A percentile compares a stretch with the other conserved stretches of the same genome.
Evolutionary conservation across 768 basidiomycete species (phyloP).

Genomic region (Suillus cothurnatus): DNA sequence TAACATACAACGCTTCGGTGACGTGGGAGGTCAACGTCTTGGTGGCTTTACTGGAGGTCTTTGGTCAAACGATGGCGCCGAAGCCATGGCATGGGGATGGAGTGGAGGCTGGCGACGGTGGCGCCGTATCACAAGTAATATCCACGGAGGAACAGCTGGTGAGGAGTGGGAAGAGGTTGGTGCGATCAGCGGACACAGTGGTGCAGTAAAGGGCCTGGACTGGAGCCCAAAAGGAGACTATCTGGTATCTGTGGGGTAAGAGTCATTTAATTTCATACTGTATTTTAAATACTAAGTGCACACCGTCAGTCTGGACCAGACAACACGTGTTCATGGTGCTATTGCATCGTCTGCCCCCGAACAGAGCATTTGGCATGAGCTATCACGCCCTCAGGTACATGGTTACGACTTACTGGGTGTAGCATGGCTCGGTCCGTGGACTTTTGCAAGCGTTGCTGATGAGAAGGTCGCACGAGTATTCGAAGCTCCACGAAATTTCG

Average conservation of each 20-base stretch:
- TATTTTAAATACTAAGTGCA: constrained; percentile 7
- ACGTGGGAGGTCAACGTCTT: constrained; percentile 86
- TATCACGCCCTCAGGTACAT: constrained; percentile 93
- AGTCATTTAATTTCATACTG: constrained; percentile 4
- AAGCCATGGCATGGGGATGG: constrained; percentile 90
- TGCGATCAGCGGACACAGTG: constrained; percentile 87
- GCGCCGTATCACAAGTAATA: constrained; percentile 41
- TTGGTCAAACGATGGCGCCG: constrained; percentile 66
- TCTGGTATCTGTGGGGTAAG: constrained; percentile 82
- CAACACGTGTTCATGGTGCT: constrained; percentile 83
- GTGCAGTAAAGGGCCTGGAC: constrained; percentile 72
- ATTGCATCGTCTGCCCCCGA: constrained; percentile 29
- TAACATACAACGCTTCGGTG: constrained; percentile 88
- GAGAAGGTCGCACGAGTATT: constrained; percentile 96
- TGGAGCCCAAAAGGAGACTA: constrained; percentile 92
- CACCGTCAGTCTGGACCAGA: constrained; percentile 77
- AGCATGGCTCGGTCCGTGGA: constrained; percentile 71
- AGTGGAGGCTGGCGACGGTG: constrained; percentile 93
- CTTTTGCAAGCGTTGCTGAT: constrained; percentile 90
- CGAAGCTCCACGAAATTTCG: constrained; percentile 84
- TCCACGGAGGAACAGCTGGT: constrained; percentile 21
- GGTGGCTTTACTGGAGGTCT: constrained; percentile 92
- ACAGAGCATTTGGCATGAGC: constrained; percentile 72
- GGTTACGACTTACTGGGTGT: constrained; percentile 90
- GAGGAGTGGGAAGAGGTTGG: constrained; percentile 74